Conservation (phyloP, 257 asterid genomes). For the Anisodus acutangulus region DNA sequence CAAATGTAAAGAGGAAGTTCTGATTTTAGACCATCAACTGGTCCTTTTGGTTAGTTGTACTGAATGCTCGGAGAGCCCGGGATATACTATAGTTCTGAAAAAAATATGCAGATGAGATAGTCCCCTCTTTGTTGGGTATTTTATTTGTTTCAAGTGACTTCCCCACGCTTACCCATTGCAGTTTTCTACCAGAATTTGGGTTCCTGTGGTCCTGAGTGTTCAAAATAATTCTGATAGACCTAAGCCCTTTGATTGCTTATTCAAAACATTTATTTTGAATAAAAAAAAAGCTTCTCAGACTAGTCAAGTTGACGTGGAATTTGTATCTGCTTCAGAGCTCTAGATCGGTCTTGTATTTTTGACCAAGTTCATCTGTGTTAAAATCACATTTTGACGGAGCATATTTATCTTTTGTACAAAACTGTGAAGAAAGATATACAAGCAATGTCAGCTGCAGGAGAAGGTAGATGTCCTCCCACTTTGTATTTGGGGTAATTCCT, state of each 20-base stretch:
- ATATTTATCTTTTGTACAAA: not conserved
- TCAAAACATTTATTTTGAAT: not conserved
- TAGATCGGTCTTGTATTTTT: not conserved
- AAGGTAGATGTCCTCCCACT: not conserved
- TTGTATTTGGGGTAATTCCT: not conserved
- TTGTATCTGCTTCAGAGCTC: not conserved
- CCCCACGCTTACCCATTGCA: not conserved
- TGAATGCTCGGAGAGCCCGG: not conserved
- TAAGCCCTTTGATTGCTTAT: not conserved
- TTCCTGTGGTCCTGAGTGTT: not conserved
- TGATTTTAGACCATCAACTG: slow-evolving; percentile 34
- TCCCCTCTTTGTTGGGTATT: not conserved
- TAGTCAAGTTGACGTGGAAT: not conserved
- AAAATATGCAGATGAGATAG: not conserved
- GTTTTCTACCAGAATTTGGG: not conserved
- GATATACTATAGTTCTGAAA: not conserved
- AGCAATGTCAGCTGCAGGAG: not conserved
- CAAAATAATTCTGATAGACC: not conserved
- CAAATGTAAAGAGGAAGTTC: slow-evolving; percentile 51
- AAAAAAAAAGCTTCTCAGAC: not conserved
- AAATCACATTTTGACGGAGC: not conserved
- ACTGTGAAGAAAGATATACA: not conserved
- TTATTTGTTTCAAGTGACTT: slow-evolving; percentile 19
- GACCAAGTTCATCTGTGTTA: not conserved
- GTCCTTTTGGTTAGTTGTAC: slow-evolving; percentile 46